Conservation (phyloP, 306 rosid genomes). For the Sophora flavescens region DNA sequence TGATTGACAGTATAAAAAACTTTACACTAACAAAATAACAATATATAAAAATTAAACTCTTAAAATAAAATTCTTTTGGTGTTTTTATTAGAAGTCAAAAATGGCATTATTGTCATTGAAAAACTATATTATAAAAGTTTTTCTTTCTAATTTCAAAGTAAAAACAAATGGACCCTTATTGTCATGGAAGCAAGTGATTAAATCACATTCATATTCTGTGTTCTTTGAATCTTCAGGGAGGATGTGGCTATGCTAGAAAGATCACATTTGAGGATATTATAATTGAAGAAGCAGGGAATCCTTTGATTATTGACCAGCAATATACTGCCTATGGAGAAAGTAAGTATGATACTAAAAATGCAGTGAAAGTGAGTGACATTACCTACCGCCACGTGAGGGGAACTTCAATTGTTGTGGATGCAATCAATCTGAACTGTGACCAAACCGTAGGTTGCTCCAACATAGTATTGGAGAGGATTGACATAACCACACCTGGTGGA, state of each 20-base stretch:
- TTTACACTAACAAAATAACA: no score
- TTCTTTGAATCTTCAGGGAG: constrained; percentile 43
- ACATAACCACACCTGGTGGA: constrained; percentile 22
- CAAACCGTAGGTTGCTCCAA: constrained; percentile 22
- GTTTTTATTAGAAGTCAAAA: no score
- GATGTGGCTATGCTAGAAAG: constrained; percentile 57
- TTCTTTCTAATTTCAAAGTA: no score
- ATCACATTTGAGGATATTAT: constrained; percentile 52
- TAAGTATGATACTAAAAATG: neutral
- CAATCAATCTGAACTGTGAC: constrained; percentile 46
- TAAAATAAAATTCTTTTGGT: no score
- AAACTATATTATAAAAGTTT: no score
- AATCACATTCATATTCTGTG: neutral
- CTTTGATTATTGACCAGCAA: constrained; percentile 54
- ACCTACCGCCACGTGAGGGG: constrained; percentile 50
- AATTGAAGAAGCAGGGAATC: constrained; percentile 32
- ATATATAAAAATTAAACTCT: no score
- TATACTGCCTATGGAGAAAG: neutral
- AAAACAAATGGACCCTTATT: neutral
- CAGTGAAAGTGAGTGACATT: constrained; percentile 49
- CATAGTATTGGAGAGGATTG: constrained; percentile 40
- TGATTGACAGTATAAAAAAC: no score
- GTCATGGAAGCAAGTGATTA: neutral
- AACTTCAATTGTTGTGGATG: constrained; percentile 42
- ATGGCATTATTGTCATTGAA: no score